These are phyloP conservation scores for Excoecaria cochinchinensis DNA, from an alignment of 345 rosid species.

Conservation along the genomic window DNA sequence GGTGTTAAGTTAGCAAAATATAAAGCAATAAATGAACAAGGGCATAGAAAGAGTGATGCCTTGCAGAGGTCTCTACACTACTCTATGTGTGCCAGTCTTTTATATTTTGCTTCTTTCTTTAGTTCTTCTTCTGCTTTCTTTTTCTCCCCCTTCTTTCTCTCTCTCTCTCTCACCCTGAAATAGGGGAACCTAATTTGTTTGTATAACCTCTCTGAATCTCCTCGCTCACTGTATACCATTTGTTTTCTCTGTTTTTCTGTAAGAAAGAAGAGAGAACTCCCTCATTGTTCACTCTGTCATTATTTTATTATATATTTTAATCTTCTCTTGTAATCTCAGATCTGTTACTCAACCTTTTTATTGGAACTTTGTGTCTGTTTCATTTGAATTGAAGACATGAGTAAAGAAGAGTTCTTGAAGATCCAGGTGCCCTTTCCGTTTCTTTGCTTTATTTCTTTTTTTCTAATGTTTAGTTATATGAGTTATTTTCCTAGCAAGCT, in stretches of 20 bases:
- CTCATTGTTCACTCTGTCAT: conserved; percentile 19
- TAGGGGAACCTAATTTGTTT: conserved; percentile 28
- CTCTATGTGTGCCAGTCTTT: conserved; percentile 13
- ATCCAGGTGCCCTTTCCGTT: conserved; percentile 59
- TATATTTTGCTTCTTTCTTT: not conserved
- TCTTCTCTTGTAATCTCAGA: conserved; percentile 35
- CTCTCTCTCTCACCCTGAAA: conserved; percentile 44
- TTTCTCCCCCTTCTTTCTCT: conserved; percentile 6
- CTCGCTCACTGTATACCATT: conserved; percentile 27
- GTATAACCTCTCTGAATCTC: conserved; percentile 11
- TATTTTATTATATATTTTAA: not conserved
- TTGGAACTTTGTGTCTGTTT: conserved; percentile 26
- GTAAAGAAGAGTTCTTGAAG: conserved; percentile 98
- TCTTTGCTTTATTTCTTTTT: not conserved
- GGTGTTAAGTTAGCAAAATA: conserved; percentile 12
- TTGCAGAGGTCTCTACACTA: conserved; percentile 22
- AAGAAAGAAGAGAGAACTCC: conserved; percentile 14
- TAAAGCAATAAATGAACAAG: conserved; percentile 38
- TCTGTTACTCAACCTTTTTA: conserved; percentile 28
- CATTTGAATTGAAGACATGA: conserved; percentile 44
- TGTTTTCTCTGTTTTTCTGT: conserved; percentile 24
- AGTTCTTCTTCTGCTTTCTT: not conserved
- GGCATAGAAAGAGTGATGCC: conserved; percentile 28
- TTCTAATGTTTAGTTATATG: not conserved
- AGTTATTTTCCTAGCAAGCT: not conserved